A percentile compares a stretch with the other conserved stretches of the same genome.
Conservation (phyloP, 768 basidiomycete genomes). For the Mycena kentingensis region DNA sequence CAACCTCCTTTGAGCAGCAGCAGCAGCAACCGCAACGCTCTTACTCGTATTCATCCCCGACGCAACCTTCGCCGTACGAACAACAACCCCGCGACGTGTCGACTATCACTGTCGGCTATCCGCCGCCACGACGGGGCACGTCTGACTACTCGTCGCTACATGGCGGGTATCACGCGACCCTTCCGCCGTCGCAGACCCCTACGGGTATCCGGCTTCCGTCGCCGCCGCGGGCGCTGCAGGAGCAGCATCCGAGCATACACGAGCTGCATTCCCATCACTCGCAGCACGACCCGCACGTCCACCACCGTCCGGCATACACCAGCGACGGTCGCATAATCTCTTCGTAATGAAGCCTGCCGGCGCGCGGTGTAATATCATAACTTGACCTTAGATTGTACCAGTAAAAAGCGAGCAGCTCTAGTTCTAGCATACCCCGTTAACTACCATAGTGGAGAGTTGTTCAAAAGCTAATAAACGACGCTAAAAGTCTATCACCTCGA, state of each 20-base stretch:
- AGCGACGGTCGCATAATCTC: conserved; percentile 17
- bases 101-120: conserved; percentile 1
- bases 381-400: conserved; percentile 16
- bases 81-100: background rate
- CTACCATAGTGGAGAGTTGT: conserved; percentile 9
- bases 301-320: conserved; percentile 16
- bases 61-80: background rate
- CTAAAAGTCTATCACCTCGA: conserved; percentile 15
- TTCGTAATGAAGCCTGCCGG: conserved; percentile 2
- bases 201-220: conserved; percentile 18
- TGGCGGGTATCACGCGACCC: conserved; percentile 1
- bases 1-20: conserved; percentile 4
- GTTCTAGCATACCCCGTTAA: conserved; percentile 21
- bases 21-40: conserved; percentile 4
- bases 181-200: background rate
- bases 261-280: conserved; percentile 12
- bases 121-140: conserved; percentile 6
- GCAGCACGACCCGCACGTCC: conserved; percentile 21
- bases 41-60: background rate
- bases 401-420: conserved; percentile 6
- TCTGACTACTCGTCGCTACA: conserved; percentile 2
- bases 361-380: conserved; percentile 11
- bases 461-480: background rate
- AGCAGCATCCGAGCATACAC: background rate
- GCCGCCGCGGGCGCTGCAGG: conserved; percentile 17